Evolutionary conservation across 108 stramenopile species (phyloP).

Genomic region (Craspedostauros australis): DNA sequence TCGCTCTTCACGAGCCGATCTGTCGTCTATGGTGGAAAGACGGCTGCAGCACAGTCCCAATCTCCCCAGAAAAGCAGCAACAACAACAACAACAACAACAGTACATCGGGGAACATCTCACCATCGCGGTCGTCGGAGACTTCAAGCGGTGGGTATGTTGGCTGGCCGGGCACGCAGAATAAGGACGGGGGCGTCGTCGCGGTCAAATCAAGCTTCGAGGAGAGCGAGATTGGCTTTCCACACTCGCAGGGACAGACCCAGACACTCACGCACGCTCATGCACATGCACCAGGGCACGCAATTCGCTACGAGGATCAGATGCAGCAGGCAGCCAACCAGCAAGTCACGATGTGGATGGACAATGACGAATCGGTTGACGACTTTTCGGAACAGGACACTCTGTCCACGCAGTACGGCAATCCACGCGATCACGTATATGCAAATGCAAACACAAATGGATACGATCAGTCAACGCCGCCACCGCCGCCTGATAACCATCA

Average conservation of each 20-base stretch:
- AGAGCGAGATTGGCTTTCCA: slow-evolving; percentile 29
- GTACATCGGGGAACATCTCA: neutral
- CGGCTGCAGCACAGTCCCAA: neutral
- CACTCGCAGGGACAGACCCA: no score
- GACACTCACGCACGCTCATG: no score
- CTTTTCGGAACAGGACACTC: no score
- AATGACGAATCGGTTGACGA: slow-evolving; percentile 1
- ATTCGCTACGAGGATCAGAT: no score
- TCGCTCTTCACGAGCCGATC: slow-evolving; percentile 34
- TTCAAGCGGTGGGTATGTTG: slow-evolving; percentile 27
- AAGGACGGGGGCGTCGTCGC: slow-evolving; percentile 37
- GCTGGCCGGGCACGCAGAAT: slow-evolving; percentile 81
- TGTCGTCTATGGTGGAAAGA: neutral
- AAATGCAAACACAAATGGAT: neutral
- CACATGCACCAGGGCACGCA: no score
- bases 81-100: neutral
- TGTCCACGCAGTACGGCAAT: no score
- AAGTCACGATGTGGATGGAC: no score
- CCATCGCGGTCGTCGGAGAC: neutral
- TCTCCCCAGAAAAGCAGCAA: neutral
- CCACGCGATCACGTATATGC: no score
- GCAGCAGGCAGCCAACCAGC: no score
- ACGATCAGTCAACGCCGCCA: neutral
- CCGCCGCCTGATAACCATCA: no score
- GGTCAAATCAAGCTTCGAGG: slow-evolving; percentile 62